A percentile compares a stretch with the other conserved stretches of the same genome.
Conservation (phyloP, 768 basidiomycete genomes). For the Botryobasidium botryosum region DNA sequence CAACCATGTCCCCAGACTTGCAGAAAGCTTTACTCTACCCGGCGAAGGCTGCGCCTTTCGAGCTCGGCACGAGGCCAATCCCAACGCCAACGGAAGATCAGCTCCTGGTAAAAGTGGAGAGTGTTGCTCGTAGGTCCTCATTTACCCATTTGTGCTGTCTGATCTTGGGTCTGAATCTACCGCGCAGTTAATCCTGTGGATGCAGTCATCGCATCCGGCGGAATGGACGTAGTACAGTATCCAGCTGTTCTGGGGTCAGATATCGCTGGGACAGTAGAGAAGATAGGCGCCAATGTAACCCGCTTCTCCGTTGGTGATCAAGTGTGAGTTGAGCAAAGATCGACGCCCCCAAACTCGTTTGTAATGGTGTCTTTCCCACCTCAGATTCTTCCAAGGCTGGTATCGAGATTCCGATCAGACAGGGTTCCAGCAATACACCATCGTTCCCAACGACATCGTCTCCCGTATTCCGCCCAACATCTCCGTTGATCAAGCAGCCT, state of each 20-base stretch:
- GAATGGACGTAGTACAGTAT: too few relatives aligned
- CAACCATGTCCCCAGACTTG: too few relatives aligned
- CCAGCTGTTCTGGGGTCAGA: neutral
- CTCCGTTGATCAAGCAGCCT: neutral
- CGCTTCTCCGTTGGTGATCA: neutral
- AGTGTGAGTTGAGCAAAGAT: neutral
- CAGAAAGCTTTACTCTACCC: too few relatives aligned
- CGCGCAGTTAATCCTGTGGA: neutral
- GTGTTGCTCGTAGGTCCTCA: too few relatives aligned
- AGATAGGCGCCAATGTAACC: neutral
- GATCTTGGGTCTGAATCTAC: too few relatives aligned
- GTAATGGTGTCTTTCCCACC: neutral
- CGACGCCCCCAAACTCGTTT: neutral
- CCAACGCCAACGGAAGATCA: too few relatives aligned
- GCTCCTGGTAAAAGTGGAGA: too few relatives aligned
- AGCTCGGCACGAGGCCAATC: too few relatives aligned
- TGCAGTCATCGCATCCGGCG: too few relatives aligned
- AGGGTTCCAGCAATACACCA: neutral
- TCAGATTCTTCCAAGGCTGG: neutral
- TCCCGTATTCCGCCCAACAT: conserved; percentile 3
- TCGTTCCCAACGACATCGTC: neutral
- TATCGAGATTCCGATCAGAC: neutral
- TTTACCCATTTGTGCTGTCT: too few relatives aligned
- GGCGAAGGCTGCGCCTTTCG: too few relatives aligned
- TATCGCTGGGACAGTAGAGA: neutral